Evolutionary conservation across 2,329 filamentous ascomycete species (phyloP).

Genomic region (Alternaria arbusti): DNA sequence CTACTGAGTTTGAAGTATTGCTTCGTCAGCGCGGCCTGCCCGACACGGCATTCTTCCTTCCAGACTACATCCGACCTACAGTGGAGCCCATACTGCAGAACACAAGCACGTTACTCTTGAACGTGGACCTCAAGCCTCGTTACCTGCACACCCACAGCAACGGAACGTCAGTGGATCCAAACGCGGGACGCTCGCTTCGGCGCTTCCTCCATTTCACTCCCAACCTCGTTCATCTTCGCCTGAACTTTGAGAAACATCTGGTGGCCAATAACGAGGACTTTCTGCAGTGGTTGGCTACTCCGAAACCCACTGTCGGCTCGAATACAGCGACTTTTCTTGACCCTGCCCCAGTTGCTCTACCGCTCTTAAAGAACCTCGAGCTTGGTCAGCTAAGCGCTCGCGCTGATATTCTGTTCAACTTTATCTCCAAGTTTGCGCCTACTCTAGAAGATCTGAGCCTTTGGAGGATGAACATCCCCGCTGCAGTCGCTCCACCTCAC

Average conservation of each 20-base stretch:
- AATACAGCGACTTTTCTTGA: not conserved
- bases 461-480: constrained; percentile 51
- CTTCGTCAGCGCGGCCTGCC: constrained; percentile 47
- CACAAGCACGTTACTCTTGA: constrained; percentile 57
- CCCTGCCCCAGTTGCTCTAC: constrained; percentile 18
- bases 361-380: constrained; percentile 26
- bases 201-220: constrained; percentile 51
- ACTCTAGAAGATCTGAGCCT: constrained; percentile 56
- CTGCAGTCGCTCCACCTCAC: not conserved
- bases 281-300: constrained; percentile 46
- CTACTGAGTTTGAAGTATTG: constrained; percentile 58
- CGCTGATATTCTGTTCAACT: constrained; percentile 11
- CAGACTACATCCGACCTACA: constrained; percentile 46
- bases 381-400: constrained; percentile 26
- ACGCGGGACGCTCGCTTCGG: constrained; percentile 26
- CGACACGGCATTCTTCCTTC: constrained; percentile 55
- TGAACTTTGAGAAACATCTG: constrained; percentile 54
- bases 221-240: constrained; percentile 60
- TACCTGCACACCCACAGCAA: constrained; percentile 20
- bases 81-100: constrained; percentile 53
- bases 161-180: constrained; percentile 4
- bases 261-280: constrained; percentile 36
- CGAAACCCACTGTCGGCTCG: not conserved
- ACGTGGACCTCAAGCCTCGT: constrained; percentile 22
- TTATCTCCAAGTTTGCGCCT: constrained; percentile 51